Base-by-base conservation (phyloP, 75 land plant species). In the Cupressus sempervirens region DNA sequence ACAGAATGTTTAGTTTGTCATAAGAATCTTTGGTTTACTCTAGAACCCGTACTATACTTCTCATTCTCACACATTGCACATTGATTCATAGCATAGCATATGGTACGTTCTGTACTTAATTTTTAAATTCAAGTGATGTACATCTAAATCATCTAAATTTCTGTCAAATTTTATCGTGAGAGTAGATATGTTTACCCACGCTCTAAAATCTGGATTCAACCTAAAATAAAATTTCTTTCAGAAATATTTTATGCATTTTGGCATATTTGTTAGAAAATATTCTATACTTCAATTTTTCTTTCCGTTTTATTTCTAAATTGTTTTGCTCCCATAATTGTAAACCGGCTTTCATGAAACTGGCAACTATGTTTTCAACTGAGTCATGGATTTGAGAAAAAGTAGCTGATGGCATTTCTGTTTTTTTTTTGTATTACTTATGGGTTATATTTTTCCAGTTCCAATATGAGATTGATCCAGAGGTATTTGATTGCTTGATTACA, bases 401-500 rank as follows among this genome's bases (percentile, higher is more conserved):
- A 58, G 65, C 65, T 23, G 35, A 30, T 32, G 74, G 15, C 74
- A 72, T 72, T 72, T 62, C 67, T 62, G 26, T 23, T 26, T 7
- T n/a, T 23, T n/a, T 62, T 62, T n/a, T 62, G 7, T 62, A 26
- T 20, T 13, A n/a, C n/a, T n/a, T 14, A 58, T 62, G 67, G 26
- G 6, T 7, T 62, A 62, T 9, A 62, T 26, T 62, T 26, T 62
- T 62, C 0, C 29, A 62, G 26, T 62, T 62, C 29, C 23, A 62
- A 62, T 62, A 75, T 34, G 11, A 23, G 82, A 43, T 62, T 80
- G 52, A 58, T 76, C 1, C 32, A 40, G 23, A 54, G 46, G 41
- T 35, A 20, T 40, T 40, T 18, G 14, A 72, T 62, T 32, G 54
- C 30, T 83, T 81, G 80, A 43, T 45, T 45, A 79, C 70, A 96